A percentile compares a stretch with the other conserved stretches of the same genome.
Evolutionary conservation across 768 basidiomycete genomes (phyloP).

Genomic region (Chalciporus sphaerocephalus): DNA sequence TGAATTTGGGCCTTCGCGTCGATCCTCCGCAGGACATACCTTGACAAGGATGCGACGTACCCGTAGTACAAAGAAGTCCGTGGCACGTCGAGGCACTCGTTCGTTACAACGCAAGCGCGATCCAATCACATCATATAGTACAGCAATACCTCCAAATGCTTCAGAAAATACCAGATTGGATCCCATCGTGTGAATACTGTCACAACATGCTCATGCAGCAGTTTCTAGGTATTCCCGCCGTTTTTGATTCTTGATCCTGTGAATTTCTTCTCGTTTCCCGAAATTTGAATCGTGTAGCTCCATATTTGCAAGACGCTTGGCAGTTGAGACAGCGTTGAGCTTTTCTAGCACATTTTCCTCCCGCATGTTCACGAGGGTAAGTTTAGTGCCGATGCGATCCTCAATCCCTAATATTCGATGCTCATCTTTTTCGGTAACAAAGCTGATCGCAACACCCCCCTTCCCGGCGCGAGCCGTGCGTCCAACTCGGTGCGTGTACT

Average conservation of each 20-base stretch:
- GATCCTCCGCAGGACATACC: too few species aligned
- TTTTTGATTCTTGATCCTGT: slow-evolving; percentile 53
- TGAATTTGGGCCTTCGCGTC: neutral
- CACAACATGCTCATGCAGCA: neutral
- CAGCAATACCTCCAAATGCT: too few species aligned
- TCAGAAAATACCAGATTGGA: slow-evolving; percentile 1
- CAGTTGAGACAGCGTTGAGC: slow-evolving; percentile 85
- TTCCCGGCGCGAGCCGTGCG: slow-evolving; percentile 87
- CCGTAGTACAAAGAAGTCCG: too few species aligned
- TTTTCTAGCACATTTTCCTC: slow-evolving; percentile 81
- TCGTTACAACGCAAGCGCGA: too few species aligned
- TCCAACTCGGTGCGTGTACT: slow-evolving; percentile 95
- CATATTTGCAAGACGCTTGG: slow-evolving; percentile 92
- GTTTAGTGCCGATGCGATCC: slow-evolving; percentile 72
- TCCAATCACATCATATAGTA: neutral
- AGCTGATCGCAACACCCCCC: slow-evolving; percentile 87
- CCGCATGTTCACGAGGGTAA: slow-evolving; percentile 69
- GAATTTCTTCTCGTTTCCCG: slow-evolving; percentile 82
- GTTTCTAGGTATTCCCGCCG: slow-evolving; percentile 6
- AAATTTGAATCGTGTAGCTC: slow-evolving; percentile 87
- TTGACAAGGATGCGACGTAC: too few species aligned
- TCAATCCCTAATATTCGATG: slow-evolving; percentile 80
- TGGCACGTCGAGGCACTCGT: too few species aligned
- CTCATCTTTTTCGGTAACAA: slow-evolving; percentile 92
- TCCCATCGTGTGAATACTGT: neutral